phyloP scores from a whole-genome alignment of 1,284 basidiomycete species.

The Tilletia caries region DNA sequence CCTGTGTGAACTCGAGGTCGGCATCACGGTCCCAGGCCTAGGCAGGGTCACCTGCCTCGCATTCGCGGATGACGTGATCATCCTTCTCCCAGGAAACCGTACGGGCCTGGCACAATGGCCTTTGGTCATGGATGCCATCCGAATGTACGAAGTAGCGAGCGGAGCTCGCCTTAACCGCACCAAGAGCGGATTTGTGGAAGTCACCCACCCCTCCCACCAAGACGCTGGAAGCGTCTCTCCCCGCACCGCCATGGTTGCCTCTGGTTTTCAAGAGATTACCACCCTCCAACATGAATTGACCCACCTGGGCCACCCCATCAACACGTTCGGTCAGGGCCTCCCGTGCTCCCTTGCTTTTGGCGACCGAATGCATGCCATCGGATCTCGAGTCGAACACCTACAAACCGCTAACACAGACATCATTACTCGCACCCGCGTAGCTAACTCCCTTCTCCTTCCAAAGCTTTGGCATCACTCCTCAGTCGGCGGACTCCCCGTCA shows the following conservation, averaged over 20 bases:
- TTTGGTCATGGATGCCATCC: background rate
- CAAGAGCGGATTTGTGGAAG: background rate
- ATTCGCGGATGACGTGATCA: background rate
- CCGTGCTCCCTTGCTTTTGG: too few relatives aligned
- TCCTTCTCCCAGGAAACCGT: background rate
- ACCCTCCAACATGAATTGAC: too few relatives aligned
- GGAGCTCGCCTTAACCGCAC: background rate
- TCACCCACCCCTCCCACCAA: background rate
- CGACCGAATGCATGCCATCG: too few relatives aligned
- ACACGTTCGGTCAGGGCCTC: too few relatives aligned
- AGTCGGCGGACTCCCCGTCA: background rate
- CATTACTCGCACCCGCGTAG: background rate
- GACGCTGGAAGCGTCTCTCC: too few relatives aligned
- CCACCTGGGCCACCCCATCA: too few relatives aligned
- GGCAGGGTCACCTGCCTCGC: background rate
- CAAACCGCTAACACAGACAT: background rate
- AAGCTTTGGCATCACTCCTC: background rate
- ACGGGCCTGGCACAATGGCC: background rate
- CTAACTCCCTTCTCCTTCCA: background rate
- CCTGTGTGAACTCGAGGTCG: background rate
- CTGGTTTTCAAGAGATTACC: too few relatives aligned
- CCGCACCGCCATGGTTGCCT: too few relatives aligned
- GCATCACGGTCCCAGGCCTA: background rate
- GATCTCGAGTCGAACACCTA: background rate
- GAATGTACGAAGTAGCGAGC: background rate